Evolutionary conservation across 2,329 filamentous ascomycete species (phyloP).

Genomic region (Calcarisporium arbuscula): DNA sequence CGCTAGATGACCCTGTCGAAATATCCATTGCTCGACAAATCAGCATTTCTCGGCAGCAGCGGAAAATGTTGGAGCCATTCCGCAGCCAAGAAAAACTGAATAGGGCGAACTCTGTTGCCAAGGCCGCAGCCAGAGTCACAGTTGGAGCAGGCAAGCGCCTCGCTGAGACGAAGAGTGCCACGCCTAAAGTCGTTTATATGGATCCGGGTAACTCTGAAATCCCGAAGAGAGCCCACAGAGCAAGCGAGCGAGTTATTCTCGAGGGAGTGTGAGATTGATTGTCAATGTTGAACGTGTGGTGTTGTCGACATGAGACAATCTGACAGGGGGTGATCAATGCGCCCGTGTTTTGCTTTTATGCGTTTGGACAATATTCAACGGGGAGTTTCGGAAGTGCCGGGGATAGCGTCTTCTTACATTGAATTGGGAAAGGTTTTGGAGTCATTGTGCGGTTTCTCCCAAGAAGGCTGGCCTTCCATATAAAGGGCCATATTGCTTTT

Average conservation of each 20-base stretch:
- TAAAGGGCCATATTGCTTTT: no score
- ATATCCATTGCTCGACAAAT: conserved; percentile 64
- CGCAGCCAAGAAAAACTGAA: conserved; percentile 15
- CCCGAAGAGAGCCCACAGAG: conserved; percentile 34
- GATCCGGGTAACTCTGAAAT: conserved; percentile 21
- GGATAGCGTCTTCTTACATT: no score
- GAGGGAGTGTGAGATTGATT: conserved; percentile 32
- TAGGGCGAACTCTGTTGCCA: conserved; percentile 1
- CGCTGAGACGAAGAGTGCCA: conserved; percentile 32
- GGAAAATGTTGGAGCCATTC: conserved; percentile 49
- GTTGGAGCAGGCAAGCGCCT: conserved; percentile 19
- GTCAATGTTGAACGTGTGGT: background rate
- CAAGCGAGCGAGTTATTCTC: conserved; percentile 48
- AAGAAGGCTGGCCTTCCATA: no score
- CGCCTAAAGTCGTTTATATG: conserved; percentile 39
- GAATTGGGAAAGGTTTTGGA: no score
- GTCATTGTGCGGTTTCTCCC: no score
- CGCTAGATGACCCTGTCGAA: conserved; percentile 44
- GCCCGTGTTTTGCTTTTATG: no score
- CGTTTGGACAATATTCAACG: no score
- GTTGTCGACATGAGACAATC: background rate
- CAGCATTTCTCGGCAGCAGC: conserved; percentile 56
- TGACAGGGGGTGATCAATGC: background rate
- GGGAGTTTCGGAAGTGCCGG: no score
- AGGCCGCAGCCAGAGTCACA: conserved; percentile 4